These are phyloP conservation scores for Lipomyces yamadae DNA, from an alignment of 805 yeast genomes.

Conservation along the genomic window DNA sequence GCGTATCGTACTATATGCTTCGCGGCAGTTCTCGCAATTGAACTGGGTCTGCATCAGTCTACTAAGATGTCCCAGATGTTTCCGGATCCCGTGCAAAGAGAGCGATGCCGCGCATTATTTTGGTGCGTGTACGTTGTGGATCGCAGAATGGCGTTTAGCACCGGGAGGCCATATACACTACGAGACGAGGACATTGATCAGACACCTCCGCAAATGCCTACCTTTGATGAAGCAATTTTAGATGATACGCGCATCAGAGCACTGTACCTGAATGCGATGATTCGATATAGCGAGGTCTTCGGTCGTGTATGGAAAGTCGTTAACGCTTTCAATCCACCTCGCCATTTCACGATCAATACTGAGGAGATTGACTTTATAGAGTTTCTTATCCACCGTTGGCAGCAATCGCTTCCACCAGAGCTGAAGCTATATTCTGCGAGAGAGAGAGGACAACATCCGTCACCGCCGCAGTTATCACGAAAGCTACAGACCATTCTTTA, in stretches of 20 bases:
- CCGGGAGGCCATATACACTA: constrained; percentile 38
- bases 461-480: constrained; percentile 20
- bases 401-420: constrained; percentile 35
- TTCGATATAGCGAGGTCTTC: constrained; percentile 35
- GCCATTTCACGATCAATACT: constrained; percentile 9
- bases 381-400: constrained; percentile 35
- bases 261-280: constrained; percentile 37
- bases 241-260: constrained; percentile 36
- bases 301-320: constrained; percentile 32
- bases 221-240: constrained; percentile 14
- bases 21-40: constrained; percentile 37
- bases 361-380: constrained; percentile 28
- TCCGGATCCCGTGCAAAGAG: constrained; percentile 30
- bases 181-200: constrained; percentile 40
- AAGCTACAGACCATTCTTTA: constrained; percentile 28
- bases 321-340: constrained; percentile 19
- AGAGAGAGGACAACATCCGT: not conserved
- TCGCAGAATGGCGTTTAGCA: constrained; percentile 38
- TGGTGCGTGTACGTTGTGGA: constrained; percentile 42
- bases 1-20: constrained; percentile 39
- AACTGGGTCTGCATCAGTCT: constrained; percentile 39
- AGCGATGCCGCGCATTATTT: constrained; percentile 36
- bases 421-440: constrained; percentile 14
- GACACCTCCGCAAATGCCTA: constrained; percentile 25
- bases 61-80: constrained; percentile 27